Percentiles rank a stretch among this genome's conserved stretches.
phyloP scores from a whole-genome alignment of 106 monocot genomes.

The Allium sativum region DNA sequence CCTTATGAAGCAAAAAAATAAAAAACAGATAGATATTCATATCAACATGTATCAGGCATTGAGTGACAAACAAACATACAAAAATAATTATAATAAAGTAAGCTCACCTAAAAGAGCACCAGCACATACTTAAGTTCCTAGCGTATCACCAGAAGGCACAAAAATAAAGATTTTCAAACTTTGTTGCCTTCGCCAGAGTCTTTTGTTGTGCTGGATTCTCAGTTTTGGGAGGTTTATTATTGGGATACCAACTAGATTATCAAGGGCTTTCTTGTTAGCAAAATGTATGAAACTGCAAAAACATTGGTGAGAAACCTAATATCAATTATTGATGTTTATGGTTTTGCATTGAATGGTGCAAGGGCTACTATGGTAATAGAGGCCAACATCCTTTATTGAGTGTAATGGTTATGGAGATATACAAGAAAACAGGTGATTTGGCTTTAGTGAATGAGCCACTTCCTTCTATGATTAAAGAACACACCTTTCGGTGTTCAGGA shows the following conservation, averaged over 20 bases:
- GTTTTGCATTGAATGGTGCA: constrained; percentile 76
- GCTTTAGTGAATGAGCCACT: constrained; percentile 44
- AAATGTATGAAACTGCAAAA: constrained; percentile 92
- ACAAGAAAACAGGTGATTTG: constrained; percentile 57
- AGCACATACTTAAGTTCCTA: too few species aligned
- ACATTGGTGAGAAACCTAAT: constrained; percentile 55
- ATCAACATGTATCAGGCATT: too few species aligned
- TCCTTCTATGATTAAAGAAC: constrained; percentile 71
- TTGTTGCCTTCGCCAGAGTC: constrained; percentile 51
- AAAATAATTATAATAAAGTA: too few species aligned
- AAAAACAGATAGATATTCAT: too few species aligned
- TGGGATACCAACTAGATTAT: constrained; percentile 93
- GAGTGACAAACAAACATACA: too few species aligned
- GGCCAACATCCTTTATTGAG: constrained; percentile 89
- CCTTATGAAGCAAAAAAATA: too few species aligned
- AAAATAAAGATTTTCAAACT: constrained; percentile 61
- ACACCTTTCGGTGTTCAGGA: constrained; percentile 84
- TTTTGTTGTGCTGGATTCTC: constrained; percentile 54
- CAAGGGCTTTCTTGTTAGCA: constrained; percentile 80
- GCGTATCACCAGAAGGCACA: too few species aligned
- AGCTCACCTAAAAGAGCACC: too few species aligned
- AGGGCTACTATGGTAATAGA: constrained; percentile 83
- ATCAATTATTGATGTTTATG: constrained; percentile 66
- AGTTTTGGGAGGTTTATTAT: constrained; percentile 84
- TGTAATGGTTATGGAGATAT: constrained; percentile 81